Base-by-base conservation (phyloP, 2,329 filamentous ascomycete genomes). In the Mollisiaceae sp. region DNA sequence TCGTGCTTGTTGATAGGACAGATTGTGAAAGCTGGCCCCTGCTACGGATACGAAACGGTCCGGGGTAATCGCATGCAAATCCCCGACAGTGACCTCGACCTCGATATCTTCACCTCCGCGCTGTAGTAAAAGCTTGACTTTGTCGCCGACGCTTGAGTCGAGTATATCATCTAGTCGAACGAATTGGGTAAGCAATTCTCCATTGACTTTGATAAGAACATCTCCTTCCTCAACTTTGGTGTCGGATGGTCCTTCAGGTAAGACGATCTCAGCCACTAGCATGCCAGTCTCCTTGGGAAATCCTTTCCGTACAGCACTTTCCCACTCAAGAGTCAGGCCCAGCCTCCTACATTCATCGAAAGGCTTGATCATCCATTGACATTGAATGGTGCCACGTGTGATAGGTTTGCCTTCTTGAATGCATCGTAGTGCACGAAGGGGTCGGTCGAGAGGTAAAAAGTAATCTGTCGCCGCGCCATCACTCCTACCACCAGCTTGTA, bases 391-490 rank as follows among this genome's bases (percentile, higher is more conserved):
- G 57, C 95, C 95, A 72, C 95, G 86, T n/a, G 90, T 88, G 60
- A 99, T 89, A 1, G 86, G 86, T 71, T 89, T 86, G 39, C 87
- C 89, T 70, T 89, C 84, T 76, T 91, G 93, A 63, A 99, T 90
- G 74, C 93, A 96, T 75, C 93, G 86, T 62, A 99, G 83, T 0
- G 95, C 95, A 69, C 95, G 89, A 47, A 94, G 80, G 0, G 96
- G 95, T 64, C 95, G 90, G 77, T 99, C 94, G 15, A 99, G 83
- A 0, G 95, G 95, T 5, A 99, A 82, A 79, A 99, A 98, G 78
- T 99, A 99, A 78, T 99, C 95, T 22, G 95, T 99, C 14, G 96
- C 94, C 54, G 95, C 95, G 66, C 94, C 94, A 76, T 99, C 95
- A 36, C 92, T 91, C 78, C 95, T 87, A 54, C 95, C 95, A 68